Conservation (phyloP, 164 flowering plant species). For the Echeveria elegans region DNA sequence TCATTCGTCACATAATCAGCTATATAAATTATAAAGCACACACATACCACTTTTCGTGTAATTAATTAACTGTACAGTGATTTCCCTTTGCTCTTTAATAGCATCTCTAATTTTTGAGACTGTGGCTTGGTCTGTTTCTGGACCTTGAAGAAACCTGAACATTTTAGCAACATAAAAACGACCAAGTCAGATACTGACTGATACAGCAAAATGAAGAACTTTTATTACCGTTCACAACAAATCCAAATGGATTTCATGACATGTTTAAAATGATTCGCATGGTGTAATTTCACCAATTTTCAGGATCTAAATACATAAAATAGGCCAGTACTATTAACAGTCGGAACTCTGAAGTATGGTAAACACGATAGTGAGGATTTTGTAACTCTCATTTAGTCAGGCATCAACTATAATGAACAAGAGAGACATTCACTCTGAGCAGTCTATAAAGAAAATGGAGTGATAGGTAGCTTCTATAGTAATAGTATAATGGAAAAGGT, state of each 20-base stretch:
- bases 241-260: neutral
- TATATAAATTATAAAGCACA: neutral
- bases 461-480: neutral
- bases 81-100: slow-evolving; percentile 75
- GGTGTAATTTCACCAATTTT: neutral
- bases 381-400: neutral
- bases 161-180: neutral
- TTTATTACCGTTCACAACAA: too few relatives aligned
- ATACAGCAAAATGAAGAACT: too few relatives aligned
- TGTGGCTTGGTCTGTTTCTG: slow-evolving; percentile 91
- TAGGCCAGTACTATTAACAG: neutral
- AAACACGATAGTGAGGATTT: neutral
- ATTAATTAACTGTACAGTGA: slow-evolving; percentile 93
- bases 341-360: neutral
- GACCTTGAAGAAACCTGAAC: slow-evolving; percentile 94
- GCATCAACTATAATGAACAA: neutral
- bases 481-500: neutral
- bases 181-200: neutral
- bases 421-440: neutral
- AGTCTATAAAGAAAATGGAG: neutral
- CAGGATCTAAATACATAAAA: neutral
- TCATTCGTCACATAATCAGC: neutral
- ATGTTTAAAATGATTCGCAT: too few relatives aligned
- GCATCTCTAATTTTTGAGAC: slow-evolving; percentile 86
- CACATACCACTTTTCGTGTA: slow-evolving; percentile 83